phyloP scores from a whole-genome alignment of 768 basidiomycete genomes.

The Mycena maculata region DNA sequence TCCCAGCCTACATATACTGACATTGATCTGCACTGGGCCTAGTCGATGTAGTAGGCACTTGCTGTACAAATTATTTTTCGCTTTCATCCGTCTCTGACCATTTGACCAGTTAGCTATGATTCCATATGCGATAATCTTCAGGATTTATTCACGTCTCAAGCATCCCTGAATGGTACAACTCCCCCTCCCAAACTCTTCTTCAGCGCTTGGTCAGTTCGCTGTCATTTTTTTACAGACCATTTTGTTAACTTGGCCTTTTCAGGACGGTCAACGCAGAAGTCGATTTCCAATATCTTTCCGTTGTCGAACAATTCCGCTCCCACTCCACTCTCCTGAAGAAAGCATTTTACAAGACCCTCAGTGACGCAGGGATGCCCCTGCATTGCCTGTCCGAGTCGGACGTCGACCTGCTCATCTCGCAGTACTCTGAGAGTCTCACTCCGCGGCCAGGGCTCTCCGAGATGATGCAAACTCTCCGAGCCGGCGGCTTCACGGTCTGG shows the following conservation, averaged over 20 bases:
- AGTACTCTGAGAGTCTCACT: constrained; percentile 10
- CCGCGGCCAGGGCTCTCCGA: constrained; percentile 2
- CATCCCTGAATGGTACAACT: neutral
- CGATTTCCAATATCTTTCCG: neutral
- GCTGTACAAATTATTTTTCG: neutral
- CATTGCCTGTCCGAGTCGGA: neutral
- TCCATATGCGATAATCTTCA: neutral
- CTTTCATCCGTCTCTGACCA: neutral
- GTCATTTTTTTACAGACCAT: too few relatives aligned
- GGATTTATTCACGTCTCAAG: neutral
- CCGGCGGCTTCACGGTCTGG: constrained; percentile 4
- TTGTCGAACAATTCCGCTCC: neutral
- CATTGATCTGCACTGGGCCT: too few relatives aligned
- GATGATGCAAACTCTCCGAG: constrained; percentile 8
- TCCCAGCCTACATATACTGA: too few relatives aligned
- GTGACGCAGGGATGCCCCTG: neutral
- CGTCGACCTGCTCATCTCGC: constrained; percentile 3
- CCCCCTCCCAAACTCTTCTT: neutral
- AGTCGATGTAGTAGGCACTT: constrained; percentile 18
- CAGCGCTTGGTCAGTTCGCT: constrained; percentile 9
- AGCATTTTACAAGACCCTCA: constrained; percentile 4
- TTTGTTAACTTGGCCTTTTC: neutral
- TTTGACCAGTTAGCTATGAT: constrained; percentile 4
- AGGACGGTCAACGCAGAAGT: constrained; percentile 10
- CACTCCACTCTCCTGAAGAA: constrained; percentile 3